These are phyloP conservation scores for Curvularia hawaiiensis DNA, from an alignment of 2,329 filamentous ascomycete genomes.

Conservation along the genomic window DNA sequence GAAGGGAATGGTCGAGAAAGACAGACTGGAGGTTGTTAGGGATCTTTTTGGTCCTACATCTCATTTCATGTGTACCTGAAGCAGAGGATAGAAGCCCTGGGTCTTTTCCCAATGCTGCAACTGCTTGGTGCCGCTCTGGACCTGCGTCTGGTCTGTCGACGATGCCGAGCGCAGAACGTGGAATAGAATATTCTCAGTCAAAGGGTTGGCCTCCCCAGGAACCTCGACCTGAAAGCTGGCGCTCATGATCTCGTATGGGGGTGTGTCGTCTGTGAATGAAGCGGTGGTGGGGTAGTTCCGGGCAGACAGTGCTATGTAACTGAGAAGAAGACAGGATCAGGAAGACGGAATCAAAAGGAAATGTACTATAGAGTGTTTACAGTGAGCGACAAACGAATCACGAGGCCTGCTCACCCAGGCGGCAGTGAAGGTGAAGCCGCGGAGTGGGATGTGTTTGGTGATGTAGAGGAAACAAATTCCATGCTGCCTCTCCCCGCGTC, in stretches of 20 bases:
- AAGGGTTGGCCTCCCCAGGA: conserved; percentile 74
- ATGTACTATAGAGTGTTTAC: neutral
- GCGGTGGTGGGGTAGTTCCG: conserved; percentile 23
- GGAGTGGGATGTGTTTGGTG: conserved; percentile 17
- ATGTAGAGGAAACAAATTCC: conserved; percentile 9
- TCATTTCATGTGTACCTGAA: conserved; percentile 43
- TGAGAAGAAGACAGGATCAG: neutral
- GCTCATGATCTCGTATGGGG: conserved; percentile 30
- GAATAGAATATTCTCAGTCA: conserved; percentile 55
- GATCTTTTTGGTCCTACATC: neutral
- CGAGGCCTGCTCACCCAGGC: conserved; percentile 41
- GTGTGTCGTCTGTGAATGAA: neutral
- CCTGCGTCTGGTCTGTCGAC: conserved; percentile 54
- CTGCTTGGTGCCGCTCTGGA: conserved; percentile 59
- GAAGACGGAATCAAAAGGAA: neutral
- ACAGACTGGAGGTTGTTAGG: conserved; percentile 62
- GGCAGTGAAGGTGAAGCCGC: conserved; percentile 13
- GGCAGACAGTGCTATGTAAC: neutral
- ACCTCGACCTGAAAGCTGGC: conserved; percentile 62
- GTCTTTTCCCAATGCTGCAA: conserved; percentile 57
- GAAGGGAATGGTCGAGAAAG: conserved; percentile 79
- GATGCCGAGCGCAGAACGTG: conserved; percentile 56
- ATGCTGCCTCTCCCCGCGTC: conserved; percentile 29
- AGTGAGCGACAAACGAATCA: neutral
- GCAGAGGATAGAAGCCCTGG: conserved; percentile 54